Conservation (phyloP, 176 grass and related monocot genomes). For the Elaeis guineensis region DNA sequence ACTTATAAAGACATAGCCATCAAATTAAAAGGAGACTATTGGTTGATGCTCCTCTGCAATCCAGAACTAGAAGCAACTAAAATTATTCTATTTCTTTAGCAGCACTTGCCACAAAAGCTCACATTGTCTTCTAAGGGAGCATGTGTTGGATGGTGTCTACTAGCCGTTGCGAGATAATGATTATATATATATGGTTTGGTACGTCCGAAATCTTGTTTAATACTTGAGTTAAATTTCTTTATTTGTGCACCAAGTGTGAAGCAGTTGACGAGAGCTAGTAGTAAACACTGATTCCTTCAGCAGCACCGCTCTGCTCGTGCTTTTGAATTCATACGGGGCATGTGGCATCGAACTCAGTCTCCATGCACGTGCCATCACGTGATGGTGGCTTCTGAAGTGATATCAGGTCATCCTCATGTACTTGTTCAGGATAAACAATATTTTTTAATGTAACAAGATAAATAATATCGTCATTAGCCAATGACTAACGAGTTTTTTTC, state of each 20-base stretch:
- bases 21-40: not conserved
- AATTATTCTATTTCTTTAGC: not conserved
- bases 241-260: too few species aligned
- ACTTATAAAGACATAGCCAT: too few species aligned
- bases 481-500: too few species aligned
- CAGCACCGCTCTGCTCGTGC: not conserved
- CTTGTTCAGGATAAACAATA: too few species aligned
- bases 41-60: not conserved
- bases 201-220: too few species aligned
- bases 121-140: not conserved
- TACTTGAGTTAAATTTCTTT: too few species aligned
- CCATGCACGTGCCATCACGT: not conserved
- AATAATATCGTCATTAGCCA: too few species aligned
- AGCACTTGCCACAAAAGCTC: not conserved
- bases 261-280: not conserved
- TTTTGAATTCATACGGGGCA: not conserved
- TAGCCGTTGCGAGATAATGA: not conserved
- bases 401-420: too few species aligned
- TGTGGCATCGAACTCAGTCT: not conserved
- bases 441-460: too few species aligned
- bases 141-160: not conserved
- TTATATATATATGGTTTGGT: too few species aligned
- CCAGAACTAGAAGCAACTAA: not conserved
- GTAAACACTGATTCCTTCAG: not conserved
- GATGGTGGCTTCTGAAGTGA: conserved; percentile 6